Evolutionary conservation across 805 yeast species (phyloP).

Genomic region (Spathaspora arborariae): DNA sequence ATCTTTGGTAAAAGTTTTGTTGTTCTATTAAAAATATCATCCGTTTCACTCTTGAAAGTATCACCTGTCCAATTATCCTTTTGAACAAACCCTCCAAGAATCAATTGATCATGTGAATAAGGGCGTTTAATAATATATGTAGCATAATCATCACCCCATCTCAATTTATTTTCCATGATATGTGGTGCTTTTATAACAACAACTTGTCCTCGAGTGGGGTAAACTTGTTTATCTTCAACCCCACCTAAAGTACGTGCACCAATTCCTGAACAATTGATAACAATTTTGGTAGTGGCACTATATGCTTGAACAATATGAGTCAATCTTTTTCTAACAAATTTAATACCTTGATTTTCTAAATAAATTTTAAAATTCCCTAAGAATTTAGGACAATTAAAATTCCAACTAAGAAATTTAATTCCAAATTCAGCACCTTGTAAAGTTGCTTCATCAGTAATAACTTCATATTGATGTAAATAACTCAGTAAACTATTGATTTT

Average conservation of each 20-base stretch:
- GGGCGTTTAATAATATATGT: constrained; percentile 77
- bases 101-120: constrained; percentile 56
- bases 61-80: constrained; percentile 59
- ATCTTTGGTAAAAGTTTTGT: constrained; percentile 50
- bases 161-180: constrained; percentile 51
- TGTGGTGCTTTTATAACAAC: constrained; percentile 71
- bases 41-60: constrained; percentile 53
- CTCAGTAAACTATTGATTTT: constrained; percentile 46
- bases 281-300: constrained; percentile 32
- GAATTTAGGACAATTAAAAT: constrained; percentile 69
- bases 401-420: constrained; percentile 55
- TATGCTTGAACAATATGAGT: constrained; percentile 58
- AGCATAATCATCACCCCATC: constrained; percentile 57
- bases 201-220: constrained; percentile 80
- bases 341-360: constrained; percentile 48
- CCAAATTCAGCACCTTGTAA: constrained; percentile 58
- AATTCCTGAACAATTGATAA: constrained; percentile 76
- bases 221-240: constrained; percentile 55
- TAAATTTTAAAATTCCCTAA: constrained; percentile 44
- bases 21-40: constrained; percentile 59
- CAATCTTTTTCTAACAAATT: constrained; percentile 43
- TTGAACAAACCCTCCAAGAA: constrained; percentile 75
- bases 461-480: constrained; percentile 47
- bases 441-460: constrained; percentile 35
- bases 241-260: constrained; percentile 66